Evolutionary conservation across 306 rosid species (phyloP), one percentile per base, ranked within the genome.

Genomic region (Rosa multiflora): DNA sequence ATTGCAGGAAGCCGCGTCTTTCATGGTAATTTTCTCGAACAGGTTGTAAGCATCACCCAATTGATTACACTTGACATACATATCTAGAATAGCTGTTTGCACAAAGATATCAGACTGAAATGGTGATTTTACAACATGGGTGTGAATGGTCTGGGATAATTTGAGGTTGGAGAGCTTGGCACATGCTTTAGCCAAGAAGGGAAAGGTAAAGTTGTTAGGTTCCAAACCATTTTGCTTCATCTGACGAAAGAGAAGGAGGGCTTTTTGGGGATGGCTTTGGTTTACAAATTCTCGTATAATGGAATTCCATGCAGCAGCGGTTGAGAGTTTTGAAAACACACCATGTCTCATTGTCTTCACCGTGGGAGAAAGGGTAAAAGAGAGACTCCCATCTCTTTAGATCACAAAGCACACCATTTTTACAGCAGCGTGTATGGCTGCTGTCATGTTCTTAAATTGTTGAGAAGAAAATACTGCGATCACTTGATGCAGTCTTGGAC

Each of bases 1-100:
- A 53, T 91, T 91, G 90, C 94, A 91, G 52, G 91, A 78, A 77
- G 91, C 82, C 52, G 80, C 59, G 61, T 89, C 92, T 80, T 88
- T 90, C 1, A 8, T 47, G 4, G 88, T 86, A 88, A 88, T 88
- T 83, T 73, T 82, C 67, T 72, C 90, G 66, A 91, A 91, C 74
- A 88, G 51, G 5, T 69, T 67, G 79, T 73, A 71, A 0, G 97
- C 97, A 15, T 85, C 82, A 42, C 75, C 72, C 75, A 86, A 39
- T 47, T 49, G 80, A 69, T 83, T 72, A 43, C 93, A 88, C 67
- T 86, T 88, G 12, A 81, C 75, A 6, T 88, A 88, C 91, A 84
- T 86, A 42, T 88, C 88, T 64, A 90, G 85, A 78, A 84, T 79
- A 4, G 90, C 85, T 4, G 89, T 86, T 76, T 84, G 90, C 69